Percentiles rank a stretch among this genome's conserved stretches.
Conservation (phyloP, 2,329 filamentous ascomycete genomes). For the Clarireedia paspali region DNA sequence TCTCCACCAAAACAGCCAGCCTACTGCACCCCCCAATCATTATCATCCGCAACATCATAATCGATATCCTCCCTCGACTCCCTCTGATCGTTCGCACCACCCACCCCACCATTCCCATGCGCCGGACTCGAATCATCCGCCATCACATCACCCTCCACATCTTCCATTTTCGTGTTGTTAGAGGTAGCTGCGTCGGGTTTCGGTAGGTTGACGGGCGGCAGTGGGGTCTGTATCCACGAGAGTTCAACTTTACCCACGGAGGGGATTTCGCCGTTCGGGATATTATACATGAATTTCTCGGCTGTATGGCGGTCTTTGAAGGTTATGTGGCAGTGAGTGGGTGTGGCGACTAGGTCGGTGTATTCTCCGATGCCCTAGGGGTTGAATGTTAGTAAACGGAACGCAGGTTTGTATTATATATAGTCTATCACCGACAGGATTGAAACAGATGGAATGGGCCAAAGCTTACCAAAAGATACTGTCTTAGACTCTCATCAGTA, state of each 20-base stretch:
- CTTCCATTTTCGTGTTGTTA: conserved; percentile 8
- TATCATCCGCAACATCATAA: conserved; percentile 36
- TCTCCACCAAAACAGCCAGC: neutral
- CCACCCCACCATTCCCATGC: conserved; percentile 6
- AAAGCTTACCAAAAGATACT: conserved; percentile 58
- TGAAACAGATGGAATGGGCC: neutral
- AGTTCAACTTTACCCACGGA: conserved; percentile 58
- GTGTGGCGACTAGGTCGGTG: conserved; percentile 45
- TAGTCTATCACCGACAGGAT: neutral
- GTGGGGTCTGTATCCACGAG: conserved; percentile 45
- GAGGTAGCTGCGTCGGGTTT: neutral
- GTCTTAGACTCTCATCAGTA: conserved; percentile 61
- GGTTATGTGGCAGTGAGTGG: conserved; percentile 44
- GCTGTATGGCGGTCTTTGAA: conserved; percentile 64
- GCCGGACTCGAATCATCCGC: conserved; percentile 14
- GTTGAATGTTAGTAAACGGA: conserved; percentile 8
- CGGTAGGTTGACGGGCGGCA: conserved; percentile 20
- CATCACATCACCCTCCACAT: conserved; percentile 29
- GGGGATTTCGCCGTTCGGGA: conserved; percentile 50
- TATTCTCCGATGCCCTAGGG: conserved; percentile 54
- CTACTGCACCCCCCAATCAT: conserved; percentile 26
- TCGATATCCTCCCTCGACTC: conserved; percentile 26
- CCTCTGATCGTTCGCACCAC: conserved; percentile 12
- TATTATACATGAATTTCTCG: conserved; percentile 57
- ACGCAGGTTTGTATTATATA: neutral